These are phyloP conservation scores for Cyamopsis tetragonoloba DNA, from an alignment of 306 rosid species.

Conservation along the genomic window DNA sequence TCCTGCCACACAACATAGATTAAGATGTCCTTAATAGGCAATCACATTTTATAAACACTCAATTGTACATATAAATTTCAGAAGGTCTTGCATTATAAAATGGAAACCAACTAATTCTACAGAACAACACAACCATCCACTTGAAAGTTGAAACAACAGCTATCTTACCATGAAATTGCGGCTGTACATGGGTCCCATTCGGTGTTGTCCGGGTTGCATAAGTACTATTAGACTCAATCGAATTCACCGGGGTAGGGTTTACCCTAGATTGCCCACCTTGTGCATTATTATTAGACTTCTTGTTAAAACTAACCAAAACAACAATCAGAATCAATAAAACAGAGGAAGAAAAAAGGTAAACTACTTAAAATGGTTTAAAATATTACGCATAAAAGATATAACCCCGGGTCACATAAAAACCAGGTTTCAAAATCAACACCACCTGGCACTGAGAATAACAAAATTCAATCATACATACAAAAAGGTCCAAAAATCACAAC, in stretches of 20 bases:
- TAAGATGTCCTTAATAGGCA: neutral
- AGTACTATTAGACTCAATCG: conserved; percentile 48
- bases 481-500: neutral
- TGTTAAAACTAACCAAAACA: conserved; percentile 47
- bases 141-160: neutral
- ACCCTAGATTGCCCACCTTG: conserved; percentile 90
- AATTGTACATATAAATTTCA: neutral
- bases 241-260: conserved; percentile 44
- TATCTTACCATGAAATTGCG: conserved; percentile 56
- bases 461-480: neutral
- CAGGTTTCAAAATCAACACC: neutral
- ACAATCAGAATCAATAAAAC: conserved; percentile 24
- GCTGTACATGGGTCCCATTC: conserved; percentile 65
- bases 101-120: conserved; percentile 3
- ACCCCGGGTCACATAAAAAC: neutral
- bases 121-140: neutral
- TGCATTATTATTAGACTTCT: conserved; percentile 73
- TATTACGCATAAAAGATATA: neutral
- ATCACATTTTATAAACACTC: conserved; percentile 1
- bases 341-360: neutral
- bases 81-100: neutral
- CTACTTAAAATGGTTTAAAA: neutral
- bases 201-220: conserved; percentile 46
- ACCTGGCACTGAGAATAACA: neutral
- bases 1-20: conserved; percentile 35